phyloP scores from a whole-genome alignment of 2,329 filamentous ascomycete genomes.

The Penicillium sp. region DNA sequence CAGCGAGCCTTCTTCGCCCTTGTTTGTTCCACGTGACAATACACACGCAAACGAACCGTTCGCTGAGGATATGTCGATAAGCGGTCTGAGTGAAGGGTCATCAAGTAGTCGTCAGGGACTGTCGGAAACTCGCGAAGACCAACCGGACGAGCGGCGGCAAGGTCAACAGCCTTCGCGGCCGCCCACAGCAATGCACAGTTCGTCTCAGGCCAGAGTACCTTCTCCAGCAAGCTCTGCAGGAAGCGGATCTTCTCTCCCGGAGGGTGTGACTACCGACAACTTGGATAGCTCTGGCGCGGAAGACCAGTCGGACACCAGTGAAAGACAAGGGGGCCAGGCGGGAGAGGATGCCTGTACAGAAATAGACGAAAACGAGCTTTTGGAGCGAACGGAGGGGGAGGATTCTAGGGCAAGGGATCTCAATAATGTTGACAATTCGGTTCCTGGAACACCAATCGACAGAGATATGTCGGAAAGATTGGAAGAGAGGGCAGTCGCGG shows the following conservation, averaged over 20 bases:
- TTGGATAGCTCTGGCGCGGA: conserved; percentile 8
- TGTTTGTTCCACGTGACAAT: conserved; percentile 12
- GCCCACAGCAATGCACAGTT: conserved; percentile 8
- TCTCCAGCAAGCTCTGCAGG: conserved; percentile 9
- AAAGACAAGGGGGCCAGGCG: conserved; percentile 3
- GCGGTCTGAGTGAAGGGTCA: conserved; percentile 11
- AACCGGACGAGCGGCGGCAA: conserved; percentile 8
- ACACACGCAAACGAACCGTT: conserved; percentile 8
- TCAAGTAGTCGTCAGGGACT: conserved; percentile 9
- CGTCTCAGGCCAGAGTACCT: conserved; percentile 8
- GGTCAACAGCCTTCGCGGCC: conserved; percentile 9
- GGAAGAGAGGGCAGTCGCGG: conserved; percentile 7
- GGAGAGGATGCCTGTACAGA: conserved; percentile 8
- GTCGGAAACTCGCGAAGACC: conserved; percentile 14
- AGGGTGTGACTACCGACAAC: conserved; percentile 9
- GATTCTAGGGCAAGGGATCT: conserved; percentile 7
- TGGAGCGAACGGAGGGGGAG: conserved; percentile 7
- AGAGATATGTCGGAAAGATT: conserved; percentile 6
- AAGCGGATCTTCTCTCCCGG: conserved; percentile 6
- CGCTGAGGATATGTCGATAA: conserved; percentile 13
- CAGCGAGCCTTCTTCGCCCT: conserved; percentile 12
- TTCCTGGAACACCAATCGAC: conserved; percentile 5
- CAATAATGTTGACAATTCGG: conserved; percentile 5
- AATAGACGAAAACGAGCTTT: conserved; percentile 11
- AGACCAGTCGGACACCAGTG: conserved; percentile 7